A percentile compares a stretch with the other conserved stretches of the same genome.
Evolutionary conservation across 176 grass and related monocot genomes (phyloP).

Genomic region (Neostapfia colusana): DNA sequence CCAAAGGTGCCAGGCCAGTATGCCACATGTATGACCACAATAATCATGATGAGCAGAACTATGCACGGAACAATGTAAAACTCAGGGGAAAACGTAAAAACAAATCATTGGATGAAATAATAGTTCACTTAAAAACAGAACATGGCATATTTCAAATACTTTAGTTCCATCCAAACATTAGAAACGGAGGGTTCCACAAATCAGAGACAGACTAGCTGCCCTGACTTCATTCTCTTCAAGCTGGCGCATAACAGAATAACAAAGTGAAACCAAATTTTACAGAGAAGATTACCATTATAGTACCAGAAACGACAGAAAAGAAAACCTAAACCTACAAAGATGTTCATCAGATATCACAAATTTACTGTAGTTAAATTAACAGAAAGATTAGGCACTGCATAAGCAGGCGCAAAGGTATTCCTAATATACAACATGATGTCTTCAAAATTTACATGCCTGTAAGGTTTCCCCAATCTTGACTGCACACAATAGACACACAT

Average conservation of each 20-base stretch:
- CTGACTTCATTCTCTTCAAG: slow-evolving; percentile 19
- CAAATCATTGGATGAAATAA: background rate
- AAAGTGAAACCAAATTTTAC: slow-evolving; percentile 21
- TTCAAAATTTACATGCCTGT: slow-evolving; percentile 70
- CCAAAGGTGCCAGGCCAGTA: too few relatives aligned
- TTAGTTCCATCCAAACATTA: background rate
- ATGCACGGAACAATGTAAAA: background rate
- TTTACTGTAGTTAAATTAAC: slow-evolving; percentile 32
- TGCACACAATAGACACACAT: slow-evolving; percentile 28
- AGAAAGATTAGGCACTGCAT: slow-evolving; percentile 30
- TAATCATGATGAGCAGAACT: background rate
- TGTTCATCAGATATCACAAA: slow-evolving; percentile 26
- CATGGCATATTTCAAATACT: background rate
- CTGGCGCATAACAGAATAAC: background rate
- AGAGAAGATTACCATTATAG: background rate
- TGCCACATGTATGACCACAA: too few relatives aligned
- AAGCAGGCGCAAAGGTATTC: slow-evolving; percentile 29
- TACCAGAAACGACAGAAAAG: slow-evolving; percentile 4
- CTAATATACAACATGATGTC: slow-evolving; percentile 56
- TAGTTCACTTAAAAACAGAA: background rate
- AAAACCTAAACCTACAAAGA: slow-evolving; percentile 10
- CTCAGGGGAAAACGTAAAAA: background rate
- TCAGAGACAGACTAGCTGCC: background rate
- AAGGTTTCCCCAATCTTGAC: slow-evolving; percentile 40
- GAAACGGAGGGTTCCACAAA: background rate